phyloP scores from a whole-genome alignment of 768 basidiomycete species.

The Trametes punicea region DNA sequence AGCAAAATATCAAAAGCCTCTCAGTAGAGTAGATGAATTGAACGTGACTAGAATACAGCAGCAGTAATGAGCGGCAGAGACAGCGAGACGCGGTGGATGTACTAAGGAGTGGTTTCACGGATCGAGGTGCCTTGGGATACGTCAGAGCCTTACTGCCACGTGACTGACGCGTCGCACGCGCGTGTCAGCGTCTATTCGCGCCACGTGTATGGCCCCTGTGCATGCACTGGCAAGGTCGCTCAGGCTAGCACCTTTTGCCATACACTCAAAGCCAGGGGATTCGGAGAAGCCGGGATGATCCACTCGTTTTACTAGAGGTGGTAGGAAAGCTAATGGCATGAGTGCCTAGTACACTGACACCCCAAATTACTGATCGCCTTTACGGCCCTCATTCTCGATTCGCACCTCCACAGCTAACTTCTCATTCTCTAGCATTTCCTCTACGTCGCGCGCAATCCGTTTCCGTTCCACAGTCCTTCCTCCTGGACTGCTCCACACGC shows the following conservation, averaged over 20 bases:
- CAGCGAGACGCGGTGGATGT: neutral
- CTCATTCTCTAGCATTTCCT: slow-evolving; percentile 13
- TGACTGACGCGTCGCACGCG: slow-evolving; percentile 9
- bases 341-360: no score
- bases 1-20: neutral
- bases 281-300: no score
- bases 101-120: neutral
- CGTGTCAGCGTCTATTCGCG: slow-evolving; percentile 1
- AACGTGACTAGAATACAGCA: slow-evolving; percentile 10
- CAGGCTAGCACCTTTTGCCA: no score
- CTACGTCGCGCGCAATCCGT: slow-evolving; percentile 19
- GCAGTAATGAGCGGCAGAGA: slow-evolving; percentile 9
- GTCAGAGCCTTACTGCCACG: slow-evolving; percentile 9
- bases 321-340: no score
- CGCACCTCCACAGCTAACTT: neutral
- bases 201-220: no score
- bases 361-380: neutral
- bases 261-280: no score
- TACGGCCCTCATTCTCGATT: neutral
- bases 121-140: neutral
- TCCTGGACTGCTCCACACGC: slow-evolving; percentile 37
- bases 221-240: no score
- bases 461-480: slow-evolving; percentile 31
- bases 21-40: neutral
- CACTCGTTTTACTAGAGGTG: no score